Evolutionary conservation across 805 yeast species (phyloP), one percentile per base, ranked within the genome.

Genomic region (Kazachstania martiniae): DNA sequence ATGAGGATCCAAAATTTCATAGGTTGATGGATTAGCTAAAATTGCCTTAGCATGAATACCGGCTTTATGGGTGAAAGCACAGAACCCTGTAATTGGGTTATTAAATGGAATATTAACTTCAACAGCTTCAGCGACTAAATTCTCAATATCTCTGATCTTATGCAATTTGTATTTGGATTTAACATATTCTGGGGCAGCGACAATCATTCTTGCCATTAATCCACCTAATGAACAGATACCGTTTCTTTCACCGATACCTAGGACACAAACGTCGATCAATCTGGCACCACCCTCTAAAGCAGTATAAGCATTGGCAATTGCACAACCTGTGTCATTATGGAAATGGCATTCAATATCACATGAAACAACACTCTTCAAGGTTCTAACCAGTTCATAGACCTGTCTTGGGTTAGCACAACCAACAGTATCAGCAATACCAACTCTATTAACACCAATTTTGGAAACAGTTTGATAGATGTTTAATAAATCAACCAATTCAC

Each of bases 391-490:
- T 65, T 91, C 97, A 62, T 89, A 89, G 35, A 89, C 98, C 64
- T 91, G 97, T 65, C 98, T 77, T 51, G 98, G 98, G 68, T 89
- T 89, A 43, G 98, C 98, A 61, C 97, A 82, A 27, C 98, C 98
- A 37, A 89, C 98, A 21, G 98, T 89, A 61, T 89, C 98, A 42
- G 98, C 98, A 63, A 89, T 89, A 65, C 98, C 98, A 36, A 89
- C 95, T 62, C 98, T 77, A 70, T 91, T 83, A 42, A 89, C 98
- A 53, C 98, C 98, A 50, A 89, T 85, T 66, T 85, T 84, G 67
- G 84, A 93, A 43, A 89, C 98, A 19, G 96, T 86, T 61, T 86
- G 81, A 70, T 89, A 89, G 46, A 89, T 91, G 66, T 89, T 89
- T 54, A 89, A 74, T 56, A 89, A 68, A 56, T 89, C 98, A 37